Base-by-base conservation (phyloP, 2,329 filamentous ascomycete genomes). In the Westerdykella ornata region DNA sequence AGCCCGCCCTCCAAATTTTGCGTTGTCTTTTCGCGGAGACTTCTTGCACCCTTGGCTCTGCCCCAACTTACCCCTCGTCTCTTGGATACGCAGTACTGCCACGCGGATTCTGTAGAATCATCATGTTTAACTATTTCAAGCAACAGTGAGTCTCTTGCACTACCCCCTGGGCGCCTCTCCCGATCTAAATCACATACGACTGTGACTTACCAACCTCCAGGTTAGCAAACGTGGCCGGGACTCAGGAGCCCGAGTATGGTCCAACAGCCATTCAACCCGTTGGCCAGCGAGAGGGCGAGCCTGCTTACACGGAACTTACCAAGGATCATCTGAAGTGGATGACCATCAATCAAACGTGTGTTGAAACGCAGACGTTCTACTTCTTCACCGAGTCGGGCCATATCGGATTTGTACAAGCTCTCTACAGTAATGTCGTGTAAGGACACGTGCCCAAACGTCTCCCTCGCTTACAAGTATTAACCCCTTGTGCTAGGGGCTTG, bases 321-420 rank as follows among this genome's bases (percentile, higher is more conserved):
- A 84, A 81, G 57, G 76, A 88, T 35, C 82, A 94, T 65, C 68
- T 95, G 60, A 85, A 82, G 72, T 98, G 92, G 92, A 71, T 74
- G 57, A 80, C 76, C 18, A 77, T 88, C 73, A 83, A 88, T 53
- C 84, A 81, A 59, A 97, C 92, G 49, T 85, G 78, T 60, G 92
- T 97, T 55, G 92, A 98, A 75, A 96, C 88, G 20, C 85, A 96
- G 72, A 88, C 78, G 48, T 98, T 96, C 72, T 98, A 98, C 72
- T 71, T 96, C 60, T 82, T 82, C 68, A 75, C 84, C 42, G 85
- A 95, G 48, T 80, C 73, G 45, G 92, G 92, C 38, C 76, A 82
- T 49, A 68, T 89, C 50, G 86, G 77, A 39, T 78, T 95, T 68
- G 80, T 80, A 46, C 92, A 98, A 75, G 77, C 97, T 69, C 95